Evolutionary conservation across 805 yeast species (phyloP), one percentile per base, ranked within the genome.

Genomic region (Lipomyces starkeyi): DNA sequence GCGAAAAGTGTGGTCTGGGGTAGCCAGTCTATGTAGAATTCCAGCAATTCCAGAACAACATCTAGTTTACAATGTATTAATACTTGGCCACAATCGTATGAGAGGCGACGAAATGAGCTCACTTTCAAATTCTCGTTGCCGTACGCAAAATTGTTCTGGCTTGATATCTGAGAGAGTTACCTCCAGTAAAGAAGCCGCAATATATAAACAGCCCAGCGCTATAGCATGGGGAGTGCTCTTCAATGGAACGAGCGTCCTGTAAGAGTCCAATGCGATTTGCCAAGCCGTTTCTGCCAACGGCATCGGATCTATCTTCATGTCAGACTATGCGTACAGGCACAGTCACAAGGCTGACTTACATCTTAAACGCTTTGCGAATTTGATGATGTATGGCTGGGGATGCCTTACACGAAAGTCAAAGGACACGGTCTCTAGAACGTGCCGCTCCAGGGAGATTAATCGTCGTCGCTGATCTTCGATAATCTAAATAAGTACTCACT

Each of bases 381-480:
- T 87, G n/a, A 90, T 83, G 22, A 90, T 80, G 69, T 85, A 82
- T 72, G 87, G 88, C 75, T 91, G 95, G 37, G 86, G 82, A 59
- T 86, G 86, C 59, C 85, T 86, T 43, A 84, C 83, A 73, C 93
- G 83, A 74, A 90, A 91, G 75, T 91, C 96, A 76, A 91, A 91
- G 49, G 89, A 85, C 72, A 90, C 85, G 2, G 90, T 82, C 74
- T 91, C 95, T 71, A 91, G 79, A 62, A 91, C 79, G 74, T 85
- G 86, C 71, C 87, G 86, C 76, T 91, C 97, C 56, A 88, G 74
- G 32, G 80, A 79, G 71, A 91, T 79, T 1, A 90, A 78, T 59
- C 83, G 81, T 73, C 85, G 86, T 62, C 90, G 56, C 22, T 67
- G 69, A 3, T 71, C 75, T 25, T 73, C 76, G n/a, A 73, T 55